Base-by-base conservation (phyloP, 257 asterid species). In the Capsicum pubescens region DNA sequence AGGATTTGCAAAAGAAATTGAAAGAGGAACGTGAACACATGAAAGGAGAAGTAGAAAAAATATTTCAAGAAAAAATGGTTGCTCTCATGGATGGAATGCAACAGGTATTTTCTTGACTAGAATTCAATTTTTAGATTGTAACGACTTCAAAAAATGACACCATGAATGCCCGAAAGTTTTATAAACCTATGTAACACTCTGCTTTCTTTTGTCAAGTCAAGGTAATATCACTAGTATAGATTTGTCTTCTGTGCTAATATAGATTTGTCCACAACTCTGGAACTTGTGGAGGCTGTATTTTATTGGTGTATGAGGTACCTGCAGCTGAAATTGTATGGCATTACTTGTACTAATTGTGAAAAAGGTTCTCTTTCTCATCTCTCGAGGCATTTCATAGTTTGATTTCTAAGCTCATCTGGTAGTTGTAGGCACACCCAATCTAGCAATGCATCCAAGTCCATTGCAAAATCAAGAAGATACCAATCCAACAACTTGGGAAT, bases 391-490 rank as follows among this genome's bases (percentile, higher is more conserved):
- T 87, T 82, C 8, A 92, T 70, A 19, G 91, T 90, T 86, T 86
- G 88, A 32, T 85, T 87, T 78, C 95, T 86, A 8, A 89, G 91
- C 39, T 88, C 90, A 36, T 90, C 89, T 6, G 95, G 94, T n/a
- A 95, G 89, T 90, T 94, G 97, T 89, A 94, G 84, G 87, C 94
- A 93, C 64, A 93, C 78, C 99, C 98, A 94, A 85, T 92, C 98
- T 9, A 95, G 89, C 84, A 95, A 86, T 8, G 92, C 87, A 19
- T 93, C 94, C 88, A 93, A 85, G 83, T 95, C 94, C 90, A 94
- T 94, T 0, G 97, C 98, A 76, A 95, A 95, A 84, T 94, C 97
- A 0, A 95, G 94, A 59, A 95, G 87, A 84, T 94, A 95, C 99
- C 95, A 94, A 48, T 94, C 98, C 68, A 95, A 82, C 68, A 94